These are phyloP conservation scores for Neoboletus magnificus DNA, from an alignment of 768 basidiomycete genomes.

Conservation along the genomic window DNA sequence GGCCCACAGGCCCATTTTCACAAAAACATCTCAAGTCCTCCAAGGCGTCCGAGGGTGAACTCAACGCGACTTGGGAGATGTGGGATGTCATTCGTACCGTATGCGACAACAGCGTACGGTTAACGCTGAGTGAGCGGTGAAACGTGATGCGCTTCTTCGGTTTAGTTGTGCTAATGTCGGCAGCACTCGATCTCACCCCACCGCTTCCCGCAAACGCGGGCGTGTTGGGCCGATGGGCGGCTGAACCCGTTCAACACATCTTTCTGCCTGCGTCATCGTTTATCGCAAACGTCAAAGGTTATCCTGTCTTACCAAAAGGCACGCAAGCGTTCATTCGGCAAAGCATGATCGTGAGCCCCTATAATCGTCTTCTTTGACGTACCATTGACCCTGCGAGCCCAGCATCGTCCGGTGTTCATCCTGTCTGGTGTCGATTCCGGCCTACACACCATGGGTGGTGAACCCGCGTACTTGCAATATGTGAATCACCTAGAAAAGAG, in stretches of 20 bases:
- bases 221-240: slow-evolving; percentile 83
- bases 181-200: slow-evolving; percentile 89
- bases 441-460: slow-evolving; percentile 78
- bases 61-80: slow-evolving; percentile 92
- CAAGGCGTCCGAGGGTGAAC: slow-evolving; percentile 48
- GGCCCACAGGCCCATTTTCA: slow-evolving; percentile 19
- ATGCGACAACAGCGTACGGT: slow-evolving; percentile 76
- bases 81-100: slow-evolving; percentile 94
- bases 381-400: slow-evolving; percentile 20
- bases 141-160: slow-evolving; percentile 1
- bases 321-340: slow-evolving; percentile 89
- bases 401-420: slow-evolving; percentile 87
- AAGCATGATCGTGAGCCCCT: slow-evolving; percentile 70
- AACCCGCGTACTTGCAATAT: slow-evolving; percentile 88
- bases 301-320: slow-evolving; percentile 92
- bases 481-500: slow-evolving; percentile 79
- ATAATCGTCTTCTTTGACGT: slow-evolving; percentile 12
- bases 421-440: slow-evolving; percentile 64
- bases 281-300: slow-evolving; percentile 94
- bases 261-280: slow-evolving; percentile 89
- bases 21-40: slow-evolving; percentile 28
- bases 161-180: slow-evolving; percentile 10
- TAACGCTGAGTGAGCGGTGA: slow-evolving; percentile 73
- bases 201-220: slow-evolving; percentile 78
- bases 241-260: slow-evolving; percentile 88